These are phyloP conservation scores for Thielaviopsis euricoi DNA, from an alignment of 2,329 filamentous ascomycete species.

Conservation along the genomic window DNA sequence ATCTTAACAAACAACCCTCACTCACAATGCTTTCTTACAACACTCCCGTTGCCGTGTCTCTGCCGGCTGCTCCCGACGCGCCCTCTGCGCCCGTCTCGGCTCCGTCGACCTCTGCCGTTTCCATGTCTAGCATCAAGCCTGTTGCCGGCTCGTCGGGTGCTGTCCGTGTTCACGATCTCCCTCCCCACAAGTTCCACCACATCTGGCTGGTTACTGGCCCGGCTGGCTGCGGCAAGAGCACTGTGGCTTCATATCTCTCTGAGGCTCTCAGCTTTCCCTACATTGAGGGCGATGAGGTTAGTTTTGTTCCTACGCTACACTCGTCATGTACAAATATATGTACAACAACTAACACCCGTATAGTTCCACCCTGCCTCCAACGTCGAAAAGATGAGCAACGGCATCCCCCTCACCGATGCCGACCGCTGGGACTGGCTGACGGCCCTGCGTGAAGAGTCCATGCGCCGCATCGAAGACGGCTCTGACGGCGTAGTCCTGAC, in stretches of 20 bases:
- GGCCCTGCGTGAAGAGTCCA: slow-evolving; percentile 51
- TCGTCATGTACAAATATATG: background rate
- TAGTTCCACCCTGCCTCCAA: slow-evolving; percentile 64
- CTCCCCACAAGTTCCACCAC: slow-evolving; percentile 34
- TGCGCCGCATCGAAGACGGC: slow-evolving; percentile 36
- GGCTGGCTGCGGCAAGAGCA: slow-evolving; percentile 66
- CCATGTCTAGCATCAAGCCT: slow-evolving; percentile 8
- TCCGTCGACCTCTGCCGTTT: slow-evolving; percentile 15
- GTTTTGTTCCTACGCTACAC: slow-evolving; percentile 17
- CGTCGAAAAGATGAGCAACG: slow-evolving; percentile 78
- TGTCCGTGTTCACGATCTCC: slow-evolving; percentile 6
- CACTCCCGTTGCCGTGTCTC: slow-evolving; percentile 23
- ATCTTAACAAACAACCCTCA: background rate
- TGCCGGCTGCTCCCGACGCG: slow-evolving; percentile 4
- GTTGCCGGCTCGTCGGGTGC: background rate
- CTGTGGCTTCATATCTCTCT: slow-evolving; percentile 50
- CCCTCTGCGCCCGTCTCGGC: slow-evolving; percentile 14
- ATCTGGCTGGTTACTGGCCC: slow-evolving; percentile 71
- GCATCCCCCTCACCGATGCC: slow-evolving; percentile 71
- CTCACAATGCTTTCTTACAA: slow-evolving; percentile 35
- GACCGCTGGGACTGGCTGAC: slow-evolving; percentile 98
- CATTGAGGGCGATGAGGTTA: slow-evolving; percentile 63
- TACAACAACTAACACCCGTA: slow-evolving; percentile 6
- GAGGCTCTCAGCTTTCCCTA: slow-evolving; percentile 48
- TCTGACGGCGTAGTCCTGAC: slow-evolving; percentile 75